Evolutionary conservation across 2,329 filamentous ascomycete genomes (phyloP), one percentile per base, ranked within the genome.

Genomic region (Fusarium heterosporum): DNA sequence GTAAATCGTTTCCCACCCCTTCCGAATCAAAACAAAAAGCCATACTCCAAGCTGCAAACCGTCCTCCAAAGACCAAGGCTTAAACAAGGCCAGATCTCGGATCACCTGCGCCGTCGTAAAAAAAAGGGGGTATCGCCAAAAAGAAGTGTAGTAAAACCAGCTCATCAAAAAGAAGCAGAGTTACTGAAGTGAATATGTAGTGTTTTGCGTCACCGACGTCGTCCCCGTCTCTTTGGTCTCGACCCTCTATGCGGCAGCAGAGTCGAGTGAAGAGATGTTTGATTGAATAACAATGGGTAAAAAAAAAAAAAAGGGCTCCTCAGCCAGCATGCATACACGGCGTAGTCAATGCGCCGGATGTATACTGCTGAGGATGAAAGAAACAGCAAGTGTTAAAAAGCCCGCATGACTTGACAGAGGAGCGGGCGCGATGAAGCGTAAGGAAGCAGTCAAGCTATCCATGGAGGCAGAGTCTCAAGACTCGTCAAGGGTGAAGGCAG

Each of bases 71-170:
- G 47, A 42, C 29, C 51, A 50, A 36, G 46, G 30, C 54, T 16
- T 16, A n/a, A 34, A 43, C 41, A 30, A 41, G 36, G 36, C 41
- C 26, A 32, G 34, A 47, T 45, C 64, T 47, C 47, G 63, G 56
- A 69, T 62, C 69, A 67, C 71, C 71, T 60, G 47, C 59, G 52
- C 55, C 63, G 46, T 72, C 61, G 59, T 63, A 61, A 66, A 61
- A 66, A 75, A 76, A 68, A 54, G 42, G 70, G 76, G 76, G 76
- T 78, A 78, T 78, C 76, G 72, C 73, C 73, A 66, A 71, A 49
- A 68, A 72, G 70, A 65, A 57, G 71, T 76, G 71, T 76, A 76
- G 47, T 51, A 73, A 59, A 61, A 55, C 66, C 63, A 61, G 49
- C 64, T 61, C 70, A 66, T 66, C 53, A 55, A 61, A 61, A 41